phyloP scores from a whole-genome alignment of 192 early-diverging fungal genomes.

The Coemansia sp. region DNA sequence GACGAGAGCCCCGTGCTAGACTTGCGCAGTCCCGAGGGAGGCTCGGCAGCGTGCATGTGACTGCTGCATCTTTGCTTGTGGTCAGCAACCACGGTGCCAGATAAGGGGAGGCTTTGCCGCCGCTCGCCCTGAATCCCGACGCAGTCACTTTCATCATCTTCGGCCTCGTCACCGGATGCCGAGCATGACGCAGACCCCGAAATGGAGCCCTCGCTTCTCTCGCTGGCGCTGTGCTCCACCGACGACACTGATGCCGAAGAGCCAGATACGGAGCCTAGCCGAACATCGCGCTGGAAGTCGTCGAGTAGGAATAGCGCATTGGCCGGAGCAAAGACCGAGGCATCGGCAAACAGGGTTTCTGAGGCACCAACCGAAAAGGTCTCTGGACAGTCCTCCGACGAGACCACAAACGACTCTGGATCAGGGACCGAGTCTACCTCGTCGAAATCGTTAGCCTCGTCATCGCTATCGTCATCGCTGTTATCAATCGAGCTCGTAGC shows the following conservation, averaged over 20 bases:
- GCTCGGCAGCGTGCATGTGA: not conserved
- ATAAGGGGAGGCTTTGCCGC: not conserved
- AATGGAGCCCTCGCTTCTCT: not conserved
- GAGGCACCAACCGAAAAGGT: slow-evolving; percentile 46
- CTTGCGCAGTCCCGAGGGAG: not conserved
- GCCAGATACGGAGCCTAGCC: slow-evolving; percentile 4
- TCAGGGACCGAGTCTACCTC: slow-evolving; percentile 54
- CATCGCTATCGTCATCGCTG: slow-evolving; percentile 23
- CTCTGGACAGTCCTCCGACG: slow-evolving; percentile 47
- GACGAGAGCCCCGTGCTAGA: slow-evolving; percentile 8
- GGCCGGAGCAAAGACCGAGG: slow-evolving; percentile 49
- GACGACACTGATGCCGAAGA: slow-evolving; percentile 15
- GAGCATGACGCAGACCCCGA: not conserved
- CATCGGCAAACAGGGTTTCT: slow-evolving; percentile 51
- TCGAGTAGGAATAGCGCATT: slow-evolving; percentile 49
- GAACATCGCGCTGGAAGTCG: slow-evolving; percentile 23
- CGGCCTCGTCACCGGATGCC: slow-evolving; percentile 6
- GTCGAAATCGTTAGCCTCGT: slow-evolving; percentile 31
- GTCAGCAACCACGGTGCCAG: not conserved
- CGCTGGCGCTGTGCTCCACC: not conserved
- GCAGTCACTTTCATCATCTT: slow-evolving; percentile 5
- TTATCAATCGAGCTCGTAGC: slow-evolving; percentile 15
- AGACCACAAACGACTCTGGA: slow-evolving; percentile 57
- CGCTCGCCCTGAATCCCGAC: slow-evolving; percentile 7
- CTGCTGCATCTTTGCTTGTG: slow-evolving; percentile 7